phyloP scores from a whole-genome alignment of 352 stramenopile species.

The Phytophthora litchii region DNA sequence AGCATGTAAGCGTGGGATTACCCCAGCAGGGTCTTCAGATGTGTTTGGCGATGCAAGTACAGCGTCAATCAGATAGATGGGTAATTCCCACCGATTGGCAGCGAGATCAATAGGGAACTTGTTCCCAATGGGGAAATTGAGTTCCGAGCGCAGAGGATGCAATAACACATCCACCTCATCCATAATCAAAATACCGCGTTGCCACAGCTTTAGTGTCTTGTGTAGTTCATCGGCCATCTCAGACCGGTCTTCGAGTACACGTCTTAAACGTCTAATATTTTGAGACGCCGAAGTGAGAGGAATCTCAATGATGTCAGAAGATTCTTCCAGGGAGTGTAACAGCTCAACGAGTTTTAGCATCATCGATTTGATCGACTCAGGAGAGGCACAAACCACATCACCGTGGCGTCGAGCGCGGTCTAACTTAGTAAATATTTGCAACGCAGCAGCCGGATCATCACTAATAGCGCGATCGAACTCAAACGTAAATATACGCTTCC shows the following conservation, averaged over 20 bases:
- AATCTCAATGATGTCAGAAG: constrained; percentile 70
- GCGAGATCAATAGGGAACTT: constrained; percentile 92
- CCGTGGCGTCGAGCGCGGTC: constrained; percentile 88
- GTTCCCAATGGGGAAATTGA: constrained; percentile 93
- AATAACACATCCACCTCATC: constrained; percentile 94
- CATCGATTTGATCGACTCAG: constrained; percentile 99
- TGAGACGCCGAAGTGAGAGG: constrained; percentile 63
- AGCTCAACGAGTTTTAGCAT: constrained; percentile 98
- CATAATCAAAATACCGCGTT: constrained; percentile 94
- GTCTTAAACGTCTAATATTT: constrained; percentile 72
- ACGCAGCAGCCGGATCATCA: constrained; percentile 66
- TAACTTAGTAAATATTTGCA: constrained; percentile 86
- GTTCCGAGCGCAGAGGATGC: constrained; percentile 89
- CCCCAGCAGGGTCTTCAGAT: constrained; percentile 11
- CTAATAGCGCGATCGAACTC: constrained; percentile 96
- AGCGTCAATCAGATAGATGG: constrained; percentile 94
- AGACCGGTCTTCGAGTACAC: constrained; percentile 76
- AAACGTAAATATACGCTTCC: constrained; percentile 99
- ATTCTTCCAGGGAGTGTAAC: constrained; percentile 90
- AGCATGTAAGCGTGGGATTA: constrained; percentile 80
- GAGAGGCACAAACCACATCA: constrained; percentile 98
- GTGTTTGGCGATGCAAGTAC: constrained; percentile 71
- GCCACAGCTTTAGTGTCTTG: constrained; percentile 89
- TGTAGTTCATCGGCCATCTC: constrained; percentile 92
- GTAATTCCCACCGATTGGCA: constrained; percentile 92